phyloP scores from a whole-genome alignment of 768 basidiomycete genomes.

The Kwoniella dejecticola region DNA sequence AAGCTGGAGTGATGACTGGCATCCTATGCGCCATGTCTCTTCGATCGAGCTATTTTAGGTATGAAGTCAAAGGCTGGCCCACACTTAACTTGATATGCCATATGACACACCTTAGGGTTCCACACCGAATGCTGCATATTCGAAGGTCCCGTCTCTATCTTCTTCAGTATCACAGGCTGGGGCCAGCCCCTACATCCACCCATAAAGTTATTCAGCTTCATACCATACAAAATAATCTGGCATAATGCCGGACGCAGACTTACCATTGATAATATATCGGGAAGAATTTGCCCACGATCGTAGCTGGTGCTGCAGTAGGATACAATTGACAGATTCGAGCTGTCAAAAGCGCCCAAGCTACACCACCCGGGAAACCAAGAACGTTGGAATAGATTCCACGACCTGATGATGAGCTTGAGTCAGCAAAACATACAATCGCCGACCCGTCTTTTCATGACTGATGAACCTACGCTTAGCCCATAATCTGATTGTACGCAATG shows the following conservation, averaged over 20 bases:
- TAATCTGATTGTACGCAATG: conserved; percentile 91
- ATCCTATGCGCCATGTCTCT: conserved; percentile 74
- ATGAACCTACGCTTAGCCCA: conserved; percentile 88
- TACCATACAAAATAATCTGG: not conserved
- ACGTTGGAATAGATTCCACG: conserved; percentile 98
- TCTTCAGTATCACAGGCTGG: conserved; percentile 93
- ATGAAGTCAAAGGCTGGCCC: not conserved
- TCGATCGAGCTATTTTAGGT: conserved; percentile 37
- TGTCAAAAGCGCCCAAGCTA: conserved; percentile 98
- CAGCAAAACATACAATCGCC: not conserved
- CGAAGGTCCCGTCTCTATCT: conserved; percentile 91
- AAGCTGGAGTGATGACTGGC: conserved; percentile 99
- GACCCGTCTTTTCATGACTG: not conserved
- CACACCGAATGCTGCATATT: conserved; percentile 80
- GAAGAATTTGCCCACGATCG: conserved; percentile 96
- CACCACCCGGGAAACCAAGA: conserved; percentile 95
- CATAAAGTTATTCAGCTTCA: conserved; percentile 14
- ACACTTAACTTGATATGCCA: not conserved
- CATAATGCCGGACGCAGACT: conserved; percentile 42
- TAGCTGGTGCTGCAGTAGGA: conserved; percentile 89
- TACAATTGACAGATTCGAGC: conserved; percentile 98
- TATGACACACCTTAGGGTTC: conserved; percentile 82
- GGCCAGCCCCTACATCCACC: conserved; percentile 80
- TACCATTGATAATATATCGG: conserved; percentile 98
- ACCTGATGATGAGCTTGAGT: conserved; percentile 60